A percentile compares a stretch with the other conserved stretches of the same genome.
These are phyloP conservation scores for Nicotiana tabacum DNA, from an alignment of 257 asterid genomes.

Conservation along the genomic window DNA sequence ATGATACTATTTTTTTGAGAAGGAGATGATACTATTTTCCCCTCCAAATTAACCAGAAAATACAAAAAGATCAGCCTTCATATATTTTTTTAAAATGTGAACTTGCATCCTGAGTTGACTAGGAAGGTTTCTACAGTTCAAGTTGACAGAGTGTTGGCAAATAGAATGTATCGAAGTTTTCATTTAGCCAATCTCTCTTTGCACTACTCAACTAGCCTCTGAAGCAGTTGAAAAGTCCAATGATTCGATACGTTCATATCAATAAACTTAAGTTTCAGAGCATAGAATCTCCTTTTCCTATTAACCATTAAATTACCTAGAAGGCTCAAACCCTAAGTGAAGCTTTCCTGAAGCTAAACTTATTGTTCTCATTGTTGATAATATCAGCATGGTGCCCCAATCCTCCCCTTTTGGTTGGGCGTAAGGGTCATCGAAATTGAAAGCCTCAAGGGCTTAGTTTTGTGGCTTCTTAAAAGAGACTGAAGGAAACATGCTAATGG, in stretches of 20 bases:
- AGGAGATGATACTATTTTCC: neutral
- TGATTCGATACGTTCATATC: neutral
- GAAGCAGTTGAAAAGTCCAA: neutral
- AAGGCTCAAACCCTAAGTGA: neutral
- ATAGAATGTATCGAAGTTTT: neutral
- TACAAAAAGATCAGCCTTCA: neutral
- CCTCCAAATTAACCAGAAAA: neutral
- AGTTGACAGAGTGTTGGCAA: neutral
- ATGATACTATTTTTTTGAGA: neutral
- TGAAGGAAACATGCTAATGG: neutral
- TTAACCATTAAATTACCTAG: neutral
- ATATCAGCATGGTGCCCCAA: neutral
- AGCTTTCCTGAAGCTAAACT: constrained; percentile 2
- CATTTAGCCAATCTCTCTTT: neutral
- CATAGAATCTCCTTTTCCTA: neutral
- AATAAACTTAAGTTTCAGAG: neutral
- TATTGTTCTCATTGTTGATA: neutral
- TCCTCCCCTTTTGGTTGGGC: neutral
- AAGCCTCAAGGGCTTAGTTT: neutral
- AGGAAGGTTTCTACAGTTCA: neutral
- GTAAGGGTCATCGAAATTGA: neutral
- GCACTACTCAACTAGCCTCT: neutral
- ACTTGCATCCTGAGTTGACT: neutral
- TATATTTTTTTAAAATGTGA: neutral
- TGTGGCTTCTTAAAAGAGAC: neutral